These are phyloP conservation scores for Calamus simplicifolius DNA, from an alignment of 176 grass and related monocot species.

Conservation along the genomic window DNA sequence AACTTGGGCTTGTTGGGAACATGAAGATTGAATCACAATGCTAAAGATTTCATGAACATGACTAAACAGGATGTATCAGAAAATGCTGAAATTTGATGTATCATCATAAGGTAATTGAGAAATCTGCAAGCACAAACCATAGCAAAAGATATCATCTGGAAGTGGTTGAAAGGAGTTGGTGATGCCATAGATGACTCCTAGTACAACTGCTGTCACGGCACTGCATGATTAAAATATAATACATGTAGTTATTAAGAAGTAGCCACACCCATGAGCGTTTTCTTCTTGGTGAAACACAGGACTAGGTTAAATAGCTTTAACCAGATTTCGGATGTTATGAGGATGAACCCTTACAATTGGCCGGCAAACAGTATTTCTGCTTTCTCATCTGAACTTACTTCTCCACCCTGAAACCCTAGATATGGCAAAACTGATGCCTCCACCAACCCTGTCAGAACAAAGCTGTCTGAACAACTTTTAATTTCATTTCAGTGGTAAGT, in stretches of 20 bases:
- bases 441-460: conserved; percentile 88
- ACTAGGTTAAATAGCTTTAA: neutral
- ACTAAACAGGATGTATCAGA: no score
- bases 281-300: no score
- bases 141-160: conserved; percentile 81
- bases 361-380: conserved; percentile 72
- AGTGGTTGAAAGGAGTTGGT: conserved; percentile 74
- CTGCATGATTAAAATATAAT: conserved; percentile 33
- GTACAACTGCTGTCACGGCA: conserved; percentile 51
- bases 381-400: conserved; percentile 68
- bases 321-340: neutral
- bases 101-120: neutral
- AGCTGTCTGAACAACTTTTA: conserved; percentile 94
- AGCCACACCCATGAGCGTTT: no score
- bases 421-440: conserved; percentile 60
- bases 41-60: no score
- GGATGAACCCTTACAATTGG: conserved; percentile 59
- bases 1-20: no score
- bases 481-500: neutral
- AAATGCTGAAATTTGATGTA: no score
- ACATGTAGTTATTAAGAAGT: neutral
- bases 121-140: conserved; percentile 42
- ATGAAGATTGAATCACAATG: no score
- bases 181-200: conserved; percentile 78
- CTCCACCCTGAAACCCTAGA: conserved; percentile 43